Conservation (phyloP, 495 filamentous ascomycete genomes). For the Pyronema omphalodes region DNA sequence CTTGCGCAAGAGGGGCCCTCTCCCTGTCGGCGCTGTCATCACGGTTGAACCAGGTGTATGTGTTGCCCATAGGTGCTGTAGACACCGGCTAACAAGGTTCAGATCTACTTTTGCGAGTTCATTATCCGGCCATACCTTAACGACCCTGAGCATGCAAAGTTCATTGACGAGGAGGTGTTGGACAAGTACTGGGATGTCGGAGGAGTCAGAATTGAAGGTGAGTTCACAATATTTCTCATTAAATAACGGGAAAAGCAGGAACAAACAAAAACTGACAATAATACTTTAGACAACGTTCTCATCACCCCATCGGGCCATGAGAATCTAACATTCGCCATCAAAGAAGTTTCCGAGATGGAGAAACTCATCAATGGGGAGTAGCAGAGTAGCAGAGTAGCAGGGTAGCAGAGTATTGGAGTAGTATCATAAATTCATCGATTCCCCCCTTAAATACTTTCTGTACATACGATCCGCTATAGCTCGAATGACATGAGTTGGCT, state of each 20-base stretch:
- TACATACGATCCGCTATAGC: too few relatives aligned
- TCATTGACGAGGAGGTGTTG: conserved; percentile 54
- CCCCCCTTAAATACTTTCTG: not conserved
- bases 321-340: conserved; percentile 63
- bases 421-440: too few relatives aligned
- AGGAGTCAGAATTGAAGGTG: conserved; percentile 59
- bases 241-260: conserved; percentile 16
- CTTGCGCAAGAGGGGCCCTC: conserved; percentile 55
- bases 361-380: conserved; percentile 29
- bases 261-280: conserved; percentile 5
- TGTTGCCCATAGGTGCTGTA: not conserved
- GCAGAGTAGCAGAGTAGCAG: too few relatives aligned
- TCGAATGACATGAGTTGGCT: too few relatives aligned
- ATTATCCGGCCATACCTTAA: conserved; percentile 71
- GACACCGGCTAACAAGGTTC: not conserved
- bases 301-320: conserved; percentile 59
- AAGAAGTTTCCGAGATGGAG: conserved; percentile 55
- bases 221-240: not conserved
- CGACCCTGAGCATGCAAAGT: conserved; percentile 47
- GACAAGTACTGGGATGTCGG: conserved; percentile 80
- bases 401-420: too few relatives aligned
- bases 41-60: conserved; percentile 79
- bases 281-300: conserved; percentile 46
- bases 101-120: conserved; percentile 86
- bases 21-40: conserved; percentile 62